These are phyloP conservation scores for Zizania latifolia DNA, from an alignment of 176 grass and related monocot species.

Conservation along the genomic window DNA sequence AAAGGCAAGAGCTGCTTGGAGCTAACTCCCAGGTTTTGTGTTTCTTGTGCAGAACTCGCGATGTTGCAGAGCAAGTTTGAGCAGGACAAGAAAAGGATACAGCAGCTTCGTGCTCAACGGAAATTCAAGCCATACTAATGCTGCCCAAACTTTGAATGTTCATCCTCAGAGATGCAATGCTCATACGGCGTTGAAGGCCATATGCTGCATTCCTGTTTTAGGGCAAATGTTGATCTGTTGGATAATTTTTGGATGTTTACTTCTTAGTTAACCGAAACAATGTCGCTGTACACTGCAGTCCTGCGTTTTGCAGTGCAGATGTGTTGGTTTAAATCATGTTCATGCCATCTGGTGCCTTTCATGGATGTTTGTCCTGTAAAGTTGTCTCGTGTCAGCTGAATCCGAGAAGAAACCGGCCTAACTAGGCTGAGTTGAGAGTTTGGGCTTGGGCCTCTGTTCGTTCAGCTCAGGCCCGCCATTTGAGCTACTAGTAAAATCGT, in stretches of 20 bases:
- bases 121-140: constrained; percentile 85
- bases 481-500: not conserved
- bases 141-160: not conserved
- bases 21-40: not conserved
- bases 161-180: not conserved
- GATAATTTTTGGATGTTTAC: not conserved
- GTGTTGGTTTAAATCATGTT: not conserved
- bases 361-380: not conserved
- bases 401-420: not conserved
- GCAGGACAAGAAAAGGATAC: constrained; percentile 92
- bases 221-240: constrained; percentile 15
- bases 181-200: not conserved
- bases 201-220: not conserved
- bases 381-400: not conserved
- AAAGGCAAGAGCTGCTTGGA: not conserved
- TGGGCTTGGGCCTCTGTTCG: not conserved
- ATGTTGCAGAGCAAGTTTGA: constrained; percentile 85
- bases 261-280: not conserved
- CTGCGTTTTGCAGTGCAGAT: not conserved
- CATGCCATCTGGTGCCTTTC: not conserved
- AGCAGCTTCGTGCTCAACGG: constrained; percentile 76
- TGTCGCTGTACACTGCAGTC: not conserved
- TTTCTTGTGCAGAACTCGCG: constrained; percentile 64
- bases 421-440: not conserved
- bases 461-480: not conserved